Conservation (phyloP, 352 stramenopile species). For the Phytophthora hybrid region DNA sequence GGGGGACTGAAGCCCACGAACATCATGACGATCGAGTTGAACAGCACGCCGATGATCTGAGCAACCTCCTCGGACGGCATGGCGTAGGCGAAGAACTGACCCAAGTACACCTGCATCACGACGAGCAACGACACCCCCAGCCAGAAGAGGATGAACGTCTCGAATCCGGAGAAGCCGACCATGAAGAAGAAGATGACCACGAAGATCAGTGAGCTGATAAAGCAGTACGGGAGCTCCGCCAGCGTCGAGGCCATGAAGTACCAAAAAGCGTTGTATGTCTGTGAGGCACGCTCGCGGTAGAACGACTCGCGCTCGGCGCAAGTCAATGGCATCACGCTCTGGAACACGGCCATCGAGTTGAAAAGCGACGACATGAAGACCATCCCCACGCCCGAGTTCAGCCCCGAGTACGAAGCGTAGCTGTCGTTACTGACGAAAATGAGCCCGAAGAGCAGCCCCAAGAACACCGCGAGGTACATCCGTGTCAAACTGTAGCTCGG, state of each 20-base stretch:
- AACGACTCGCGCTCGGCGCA: conserved; percentile 58
- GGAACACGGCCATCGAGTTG: conserved; percentile 46
- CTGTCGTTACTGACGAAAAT: conserved; percentile 54
- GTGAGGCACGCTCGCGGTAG: conserved; percentile 91
- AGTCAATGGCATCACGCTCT: conserved; percentile 80
- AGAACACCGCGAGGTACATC: conserved; percentile 61
- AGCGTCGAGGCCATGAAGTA: conserved; percentile 56
- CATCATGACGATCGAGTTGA: conserved; percentile 47
- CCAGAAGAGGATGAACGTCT: conserved; percentile 29
- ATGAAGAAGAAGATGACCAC: conserved; percentile 43
- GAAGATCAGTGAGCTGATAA: conserved; percentile 44
- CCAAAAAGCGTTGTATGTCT: conserved; percentile 61
- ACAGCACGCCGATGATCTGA: conserved; percentile 34
- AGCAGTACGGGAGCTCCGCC: conserved; percentile 71
- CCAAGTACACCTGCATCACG: conserved; percentile 49
- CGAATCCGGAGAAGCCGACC: conserved; percentile 44
- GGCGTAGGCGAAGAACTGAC: conserved; percentile 43
- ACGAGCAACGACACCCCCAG: conserved; percentile 47
- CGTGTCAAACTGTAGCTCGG: conserved; percentile 75
- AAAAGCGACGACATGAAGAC: conserved; percentile 57
- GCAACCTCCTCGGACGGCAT: conserved; percentile 43
- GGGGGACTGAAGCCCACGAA: conserved; percentile 51
- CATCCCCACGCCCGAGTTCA: conserved; percentile 60
- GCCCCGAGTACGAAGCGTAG: conserved; percentile 44
- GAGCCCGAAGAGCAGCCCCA: conserved; percentile 77